These are phyloP conservation scores for Backusella mclennaniae DNA, from an alignment of 192 early-diverging fungal species.

Conservation along the genomic window DNA sequence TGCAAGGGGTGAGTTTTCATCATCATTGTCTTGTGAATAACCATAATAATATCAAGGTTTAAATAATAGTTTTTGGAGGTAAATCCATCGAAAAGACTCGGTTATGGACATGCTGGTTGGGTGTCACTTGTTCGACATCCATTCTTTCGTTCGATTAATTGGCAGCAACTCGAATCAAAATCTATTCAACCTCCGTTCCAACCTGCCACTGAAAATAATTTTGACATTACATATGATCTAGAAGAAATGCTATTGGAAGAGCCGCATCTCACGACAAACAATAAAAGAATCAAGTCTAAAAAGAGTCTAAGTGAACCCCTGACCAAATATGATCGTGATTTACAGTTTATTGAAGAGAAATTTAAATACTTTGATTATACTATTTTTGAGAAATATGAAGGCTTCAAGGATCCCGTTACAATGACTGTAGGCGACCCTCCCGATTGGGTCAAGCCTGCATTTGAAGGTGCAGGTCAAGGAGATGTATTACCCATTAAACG, in stretches of 20 bases:
- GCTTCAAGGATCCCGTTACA: slow-evolving; percentile 56
- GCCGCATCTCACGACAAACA: neutral
- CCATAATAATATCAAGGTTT: neutral
- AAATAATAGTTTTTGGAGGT: slow-evolving; percentile 51
- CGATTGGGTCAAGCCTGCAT: slow-evolving; percentile 59
- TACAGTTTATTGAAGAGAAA: slow-evolving; percentile 68
- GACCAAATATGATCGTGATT: slow-evolving; percentile 47
- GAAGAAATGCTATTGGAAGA: slow-evolving; percentile 59
- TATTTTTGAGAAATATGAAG: slow-evolving; percentile 75
- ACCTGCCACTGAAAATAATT: slow-evolving; percentile 73
- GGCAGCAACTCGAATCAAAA: slow-evolving; percentile 47
- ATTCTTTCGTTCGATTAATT: slow-evolving; percentile 53
- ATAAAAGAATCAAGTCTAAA: neutral
- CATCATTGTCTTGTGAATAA: neutral
- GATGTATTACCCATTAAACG: slow-evolving; percentile 33
- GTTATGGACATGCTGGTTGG: slow-evolving; percentile 45
- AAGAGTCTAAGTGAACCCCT: neutral
- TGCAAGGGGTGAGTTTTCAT: slow-evolving; percentile 61
- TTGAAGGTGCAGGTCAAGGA: slow-evolving; percentile 34
- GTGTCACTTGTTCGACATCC: slow-evolving; percentile 44
- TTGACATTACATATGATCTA: slow-evolving; percentile 93
- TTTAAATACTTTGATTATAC: slow-evolving; percentile 86
- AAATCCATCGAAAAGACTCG: slow-evolving; percentile 49
- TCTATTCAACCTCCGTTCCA: slow-evolving; percentile 43
- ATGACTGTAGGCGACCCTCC: slow-evolving; percentile 66